Evolutionary conservation across 2,329 filamentous ascomycete species (phyloP), one percentile per base, ranked within the genome.

Genomic region (Fusarium torreyae): DNA sequence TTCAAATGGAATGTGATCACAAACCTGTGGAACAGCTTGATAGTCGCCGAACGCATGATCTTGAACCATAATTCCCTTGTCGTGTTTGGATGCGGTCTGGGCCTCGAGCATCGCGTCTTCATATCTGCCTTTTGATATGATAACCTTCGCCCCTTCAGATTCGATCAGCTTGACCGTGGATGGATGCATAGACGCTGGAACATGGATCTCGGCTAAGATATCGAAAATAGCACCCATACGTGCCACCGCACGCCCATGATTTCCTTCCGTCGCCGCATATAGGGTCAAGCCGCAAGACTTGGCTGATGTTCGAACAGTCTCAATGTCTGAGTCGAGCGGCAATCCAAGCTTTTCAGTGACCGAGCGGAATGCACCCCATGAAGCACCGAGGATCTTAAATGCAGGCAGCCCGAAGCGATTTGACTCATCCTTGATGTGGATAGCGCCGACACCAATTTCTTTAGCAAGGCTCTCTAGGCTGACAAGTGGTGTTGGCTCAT

Each of bases 341-440:
- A 89, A 77, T 3, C 75, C 77, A 0, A 89, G 77, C 9, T 79
- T 76, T 2, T 79, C 74, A 0, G 81, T 75, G 8, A 93, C 74
- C 15, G 89, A 87, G 8, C 86, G 85, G 70, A 88, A 90, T 5
- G 87, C 84, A 0, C 87, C 91, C 91, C 91, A 95, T 1, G 90
- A 92, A 1, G 92, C 92, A 20, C 92, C 93, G 0, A 94, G 85
- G 44, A 94, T 92, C 78, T 96, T 96, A 4, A 94, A 95, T 0
- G 92, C 86, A 0, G 91, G 91, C 3, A 94, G 82, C 0, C 89
- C 89, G 38, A 93, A 87, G 7, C 92, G 86, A 54, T 80, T 82
- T 28, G 87, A 89, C 77, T 95, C 92, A 71, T 94, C 88, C 74
- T 95, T 95, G 67, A 94, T 74, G 38, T 89, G 84, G 5, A 94